A percentile compares a stretch with the other conserved stretches of the same genome.
Evolutionary conservation across 2,329 filamentous ascomycete species (phyloP).

Genomic region (Colletotrichum filicis): DNA sequence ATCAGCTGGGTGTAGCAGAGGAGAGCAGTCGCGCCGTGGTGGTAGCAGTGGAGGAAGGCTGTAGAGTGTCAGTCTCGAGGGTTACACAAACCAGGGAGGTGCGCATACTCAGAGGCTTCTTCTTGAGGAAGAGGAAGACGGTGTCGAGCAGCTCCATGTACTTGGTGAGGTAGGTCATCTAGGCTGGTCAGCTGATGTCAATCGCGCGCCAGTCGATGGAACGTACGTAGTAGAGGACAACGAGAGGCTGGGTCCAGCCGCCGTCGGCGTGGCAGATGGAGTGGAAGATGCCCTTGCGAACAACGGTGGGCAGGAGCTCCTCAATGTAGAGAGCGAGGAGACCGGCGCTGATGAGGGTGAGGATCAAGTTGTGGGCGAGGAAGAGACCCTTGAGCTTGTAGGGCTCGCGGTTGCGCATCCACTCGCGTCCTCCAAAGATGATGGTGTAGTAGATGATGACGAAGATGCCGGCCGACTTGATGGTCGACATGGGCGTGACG

Average conservation of each 20-base stretch:
- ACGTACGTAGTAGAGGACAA: constrained; percentile 95
- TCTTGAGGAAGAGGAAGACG: constrained; percentile 97
- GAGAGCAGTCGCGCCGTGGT: constrained; percentile 95
- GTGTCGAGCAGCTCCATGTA: constrained; percentile 97
- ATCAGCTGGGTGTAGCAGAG: constrained; percentile 98
- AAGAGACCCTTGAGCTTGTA: constrained; percentile 91
- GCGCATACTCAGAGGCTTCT: constrained; percentile 89
- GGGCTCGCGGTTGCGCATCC: constrained; percentile 88
- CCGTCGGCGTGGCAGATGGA: constrained; percentile 85
- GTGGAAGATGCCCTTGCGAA: constrained; percentile 85
- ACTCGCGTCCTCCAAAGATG: constrained; percentile 91
- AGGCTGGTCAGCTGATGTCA: constrained; percentile 32
- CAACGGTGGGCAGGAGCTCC: constrained; percentile 87
- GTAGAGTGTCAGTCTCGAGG: constrained; percentile 42
- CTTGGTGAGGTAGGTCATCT: constrained; percentile 99
- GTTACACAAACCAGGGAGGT: constrained; percentile 9
- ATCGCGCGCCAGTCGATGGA: constrained; percentile 37
- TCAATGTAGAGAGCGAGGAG: constrained; percentile 89
- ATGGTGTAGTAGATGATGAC: constrained; percentile 91
- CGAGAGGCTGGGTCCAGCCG: constrained; percentile 93
- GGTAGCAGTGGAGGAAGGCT: constrained; percentile 98
- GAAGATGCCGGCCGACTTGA: constrained; percentile 83
- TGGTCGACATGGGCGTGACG: constrained; percentile 88
- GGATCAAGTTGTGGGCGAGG: constrained; percentile 95
- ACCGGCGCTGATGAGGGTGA: constrained; percentile 85